phyloP scores from a whole-genome alignment of 2,329 filamentous ascomycete genomes.

The Curvularia sp. region DNA sequence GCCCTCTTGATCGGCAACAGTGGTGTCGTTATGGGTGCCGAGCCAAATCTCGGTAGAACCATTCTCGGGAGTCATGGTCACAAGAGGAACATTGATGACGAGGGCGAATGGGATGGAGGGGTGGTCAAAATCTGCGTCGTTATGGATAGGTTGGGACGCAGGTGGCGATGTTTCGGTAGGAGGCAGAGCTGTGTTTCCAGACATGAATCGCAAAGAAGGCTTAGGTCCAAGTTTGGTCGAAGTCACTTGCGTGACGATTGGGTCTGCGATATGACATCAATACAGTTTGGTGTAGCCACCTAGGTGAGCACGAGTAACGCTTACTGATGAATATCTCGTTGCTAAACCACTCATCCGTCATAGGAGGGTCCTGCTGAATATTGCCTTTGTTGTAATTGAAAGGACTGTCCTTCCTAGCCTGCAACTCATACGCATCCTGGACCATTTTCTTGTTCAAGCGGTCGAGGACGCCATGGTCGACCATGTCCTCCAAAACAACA shows the following conservation, averaged over 20 bases:
- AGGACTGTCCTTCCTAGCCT: conserved; percentile 60
- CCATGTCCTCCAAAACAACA: conserved; percentile 44
- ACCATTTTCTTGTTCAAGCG: conserved; percentile 66
- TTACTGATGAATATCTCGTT: conserved; percentile 62
- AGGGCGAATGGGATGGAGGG: conserved; percentile 54
- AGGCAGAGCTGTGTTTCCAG: conserved; percentile 53
- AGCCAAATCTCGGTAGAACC: conserved; percentile 62
- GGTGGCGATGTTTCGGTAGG: conserved; percentile 51
- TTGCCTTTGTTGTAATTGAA: conserved; percentile 71
- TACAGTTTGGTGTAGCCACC: not conserved
- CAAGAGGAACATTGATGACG: conserved; percentile 58
- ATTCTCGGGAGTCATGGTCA: conserved; percentile 56
- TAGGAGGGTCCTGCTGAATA: conserved; percentile 67
- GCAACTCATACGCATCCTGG: conserved; percentile 62
- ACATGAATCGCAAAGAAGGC: conserved; percentile 44
- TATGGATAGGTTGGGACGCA: conserved; percentile 45
- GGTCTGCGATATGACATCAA: conserved; percentile 50
- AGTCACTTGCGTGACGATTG: conserved; percentile 64
- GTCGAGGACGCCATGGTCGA: conserved; percentile 60
- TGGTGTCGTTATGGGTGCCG: conserved; percentile 55
- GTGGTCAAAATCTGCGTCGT: conserved; percentile 47
- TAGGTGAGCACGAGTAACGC: conserved; percentile 11
- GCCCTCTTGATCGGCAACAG: conserved; percentile 42
- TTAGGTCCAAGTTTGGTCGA: conserved; percentile 53
- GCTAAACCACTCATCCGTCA: conserved; percentile 52